A percentile compares a stretch with the other conserved stretches of the same genome.
phyloP scores from a whole-genome alignment of 495 filamentous ascomycete species.

The Talaromyces trachyspermus region DNA sequence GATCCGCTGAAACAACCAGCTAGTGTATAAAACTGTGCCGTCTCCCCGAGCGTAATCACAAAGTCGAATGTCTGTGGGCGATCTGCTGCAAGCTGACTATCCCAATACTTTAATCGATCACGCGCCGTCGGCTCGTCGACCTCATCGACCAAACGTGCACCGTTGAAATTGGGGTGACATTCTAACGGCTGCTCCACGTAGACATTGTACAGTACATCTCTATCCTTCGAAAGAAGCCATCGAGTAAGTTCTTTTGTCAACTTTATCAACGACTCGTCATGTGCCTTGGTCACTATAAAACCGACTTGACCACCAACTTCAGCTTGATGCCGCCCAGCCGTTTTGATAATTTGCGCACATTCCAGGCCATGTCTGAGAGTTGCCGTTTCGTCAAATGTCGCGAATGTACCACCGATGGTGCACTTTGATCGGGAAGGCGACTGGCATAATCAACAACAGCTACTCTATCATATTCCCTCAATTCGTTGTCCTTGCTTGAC shows the following conservation, averaged over 20 bases:
- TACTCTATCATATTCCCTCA: slow-evolving; percentile 1
- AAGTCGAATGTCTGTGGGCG: slow-evolving; percentile 89
- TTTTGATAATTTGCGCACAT: slow-evolving; percentile 84
- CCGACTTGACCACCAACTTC: slow-evolving; percentile 68
- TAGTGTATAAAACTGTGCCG: slow-evolving; percentile 90
- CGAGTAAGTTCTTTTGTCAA: slow-evolving; percentile 68
- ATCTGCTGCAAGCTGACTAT: slow-evolving; percentile 62
- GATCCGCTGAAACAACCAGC: slow-evolving; percentile 95
- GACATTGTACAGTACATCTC: slow-evolving; percentile 63
- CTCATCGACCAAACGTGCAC: slow-evolving; percentile 48
- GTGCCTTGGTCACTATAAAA: slow-evolving; percentile 88
- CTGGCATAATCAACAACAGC: slow-evolving; percentile 18
- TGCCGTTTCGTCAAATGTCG: slow-evolving; percentile 84
- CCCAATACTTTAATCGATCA: slow-evolving; percentile 73
- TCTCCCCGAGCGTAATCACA: slow-evolving; percentile 90
- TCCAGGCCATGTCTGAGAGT: slow-evolving; percentile 91
- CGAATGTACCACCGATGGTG: slow-evolving; percentile 40
- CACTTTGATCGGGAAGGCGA: slow-evolving; percentile 12
- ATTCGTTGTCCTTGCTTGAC: slow-evolving; percentile 27
- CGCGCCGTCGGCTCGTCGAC: slow-evolving; percentile 39
- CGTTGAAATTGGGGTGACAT: slow-evolving; percentile 64
- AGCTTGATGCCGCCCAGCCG: slow-evolving; percentile 70
- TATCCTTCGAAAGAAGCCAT: slow-evolving; percentile 78
- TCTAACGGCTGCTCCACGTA: slow-evolving; percentile 70
- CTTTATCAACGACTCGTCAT: slow-evolving; percentile 73